Evolutionary conservation across 2,329 filamentous ascomycete species (phyloP).

Genomic region (Xylaria sp.): DNA sequence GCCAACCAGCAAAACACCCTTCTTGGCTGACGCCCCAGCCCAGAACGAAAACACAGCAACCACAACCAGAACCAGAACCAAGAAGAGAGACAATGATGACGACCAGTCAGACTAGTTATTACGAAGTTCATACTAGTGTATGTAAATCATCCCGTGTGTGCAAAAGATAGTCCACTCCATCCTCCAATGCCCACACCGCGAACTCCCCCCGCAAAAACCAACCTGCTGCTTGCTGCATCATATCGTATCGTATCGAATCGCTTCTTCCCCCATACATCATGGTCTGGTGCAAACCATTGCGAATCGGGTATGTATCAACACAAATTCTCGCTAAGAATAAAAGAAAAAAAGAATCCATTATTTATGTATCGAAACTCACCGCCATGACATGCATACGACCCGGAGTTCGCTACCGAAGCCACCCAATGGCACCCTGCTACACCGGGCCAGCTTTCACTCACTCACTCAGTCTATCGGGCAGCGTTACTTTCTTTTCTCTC

Average conservation of each 20-base stretch:
- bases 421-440: not conserved
- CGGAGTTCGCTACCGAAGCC: constrained; percentile 4
- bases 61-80: too few relatives aligned
- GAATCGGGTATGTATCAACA: too few relatives aligned
- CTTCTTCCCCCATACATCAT: too few relatives aligned
- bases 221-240: too few relatives aligned
- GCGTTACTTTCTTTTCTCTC: constrained; percentile 1
- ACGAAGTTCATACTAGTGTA: not conserved
- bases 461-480: constrained; percentile 8
- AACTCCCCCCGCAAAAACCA: not conserved
- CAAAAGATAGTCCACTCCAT: constrained; percentile 1
- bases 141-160: not conserved
- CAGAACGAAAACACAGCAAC: not conserved
- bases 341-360: too few relatives aligned
- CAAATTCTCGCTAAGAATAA: too few relatives aligned
- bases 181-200: constrained; percentile 8
- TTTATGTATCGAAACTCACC: constrained; percentile 15
- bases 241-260: too few relatives aligned
- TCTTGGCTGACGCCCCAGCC: not conserved
- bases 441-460: constrained; percentile 9
- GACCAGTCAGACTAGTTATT: not conserved
- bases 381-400: constrained; percentile 17
- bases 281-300: too few relatives aligned
- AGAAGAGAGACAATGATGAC: too few relatives aligned
- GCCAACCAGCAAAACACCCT: constrained; percentile 7